phyloP scores from a whole-genome alignment of 2,329 filamentous ascomycete genomes.

The Lachnellula cervina region DNA sequence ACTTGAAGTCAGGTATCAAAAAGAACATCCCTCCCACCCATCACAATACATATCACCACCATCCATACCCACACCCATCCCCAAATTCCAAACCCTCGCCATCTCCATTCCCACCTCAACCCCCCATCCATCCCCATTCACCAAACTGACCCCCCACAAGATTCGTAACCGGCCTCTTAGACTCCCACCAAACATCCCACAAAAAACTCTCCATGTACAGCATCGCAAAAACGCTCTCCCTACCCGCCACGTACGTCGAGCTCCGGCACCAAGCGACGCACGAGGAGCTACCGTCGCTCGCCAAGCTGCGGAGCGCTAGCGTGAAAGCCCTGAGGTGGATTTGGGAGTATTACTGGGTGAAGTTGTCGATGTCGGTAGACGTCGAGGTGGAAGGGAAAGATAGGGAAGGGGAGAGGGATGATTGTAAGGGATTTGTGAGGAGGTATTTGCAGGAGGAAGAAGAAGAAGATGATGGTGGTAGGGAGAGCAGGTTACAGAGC shows the following conservation, averaged over 20 bases:
- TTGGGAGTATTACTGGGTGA: slow-evolving; percentile 81
- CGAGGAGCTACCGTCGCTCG: slow-evolving; percentile 74
- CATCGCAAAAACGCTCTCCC: slow-evolving; percentile 60
- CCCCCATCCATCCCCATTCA: not conserved
- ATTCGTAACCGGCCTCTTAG: slow-evolving; percentile 76
- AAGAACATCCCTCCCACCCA: too few species aligned
- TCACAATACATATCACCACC: too few species aligned
- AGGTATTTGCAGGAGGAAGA: slow-evolving; percentile 23
- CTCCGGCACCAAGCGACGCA: slow-evolving; percentile 86
- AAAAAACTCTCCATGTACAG: slow-evolving; percentile 69
- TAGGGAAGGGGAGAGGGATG: slow-evolving; percentile 4
- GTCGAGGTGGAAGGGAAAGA: not conserved
- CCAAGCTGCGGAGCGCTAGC: slow-evolving; percentile 65
- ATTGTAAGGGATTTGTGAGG: slow-evolving; percentile 22
- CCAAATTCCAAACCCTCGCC: too few species aligned
- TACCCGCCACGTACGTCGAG: slow-evolving; percentile 80
- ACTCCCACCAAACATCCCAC: slow-evolving; percentile 64
- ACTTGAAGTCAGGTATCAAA: too few species aligned
- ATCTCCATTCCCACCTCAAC: not conserved
- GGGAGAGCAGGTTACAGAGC: slow-evolving; percentile 6
- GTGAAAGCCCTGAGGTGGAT: slow-evolving; percentile 74
- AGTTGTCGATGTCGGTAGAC: slow-evolving; percentile 37
- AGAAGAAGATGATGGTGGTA: slow-evolving; percentile 19
- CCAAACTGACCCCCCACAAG: slow-evolving; percentile 34
- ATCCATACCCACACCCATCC: too few species aligned